These are phyloP conservation scores for Fusarium papillatum DNA, from an alignment of 2,329 filamentous ascomycete genomes.

Conservation along the genomic window DNA sequence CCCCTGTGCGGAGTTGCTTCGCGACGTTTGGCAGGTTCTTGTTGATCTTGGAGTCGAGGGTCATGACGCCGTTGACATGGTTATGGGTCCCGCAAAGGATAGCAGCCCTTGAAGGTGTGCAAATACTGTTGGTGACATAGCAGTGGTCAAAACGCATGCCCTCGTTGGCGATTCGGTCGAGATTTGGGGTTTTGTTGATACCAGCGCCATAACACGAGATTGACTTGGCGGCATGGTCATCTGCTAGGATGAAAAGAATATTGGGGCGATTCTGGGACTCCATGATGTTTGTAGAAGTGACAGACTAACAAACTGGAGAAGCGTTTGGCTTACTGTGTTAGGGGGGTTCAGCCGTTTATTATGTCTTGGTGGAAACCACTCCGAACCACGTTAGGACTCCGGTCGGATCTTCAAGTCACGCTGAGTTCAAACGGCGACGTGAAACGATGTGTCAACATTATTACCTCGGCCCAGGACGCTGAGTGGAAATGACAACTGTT, in stretches of 20 bases:
- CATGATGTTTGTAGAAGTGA: not conserved
- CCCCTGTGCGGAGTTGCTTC: conserved; percentile 60
- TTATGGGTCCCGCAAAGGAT: conserved; percentile 65
- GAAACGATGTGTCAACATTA: not conserved
- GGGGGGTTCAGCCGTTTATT: not conserved
- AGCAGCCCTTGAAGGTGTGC: conserved; percentile 63
- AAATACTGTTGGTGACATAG: conserved; percentile 67
- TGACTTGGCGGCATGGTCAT: conserved; percentile 65
- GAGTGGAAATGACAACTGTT: not conserved
- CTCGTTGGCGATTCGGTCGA: conserved; percentile 62
- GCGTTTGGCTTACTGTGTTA: not conserved
- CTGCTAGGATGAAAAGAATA: conserved; percentile 65
- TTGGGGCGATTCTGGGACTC: conserved; percentile 28
- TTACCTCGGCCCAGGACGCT: not conserved
- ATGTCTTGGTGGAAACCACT: not conserved
- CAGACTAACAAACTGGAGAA: not conserved
- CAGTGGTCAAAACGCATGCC: conserved; percentile 66
- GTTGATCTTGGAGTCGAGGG: conserved; percentile 60
- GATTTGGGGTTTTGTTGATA: conserved; percentile 64
- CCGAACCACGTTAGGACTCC: not conserved
- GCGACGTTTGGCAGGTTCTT: conserved; percentile 64
- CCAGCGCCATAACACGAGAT: conserved; percentile 62
- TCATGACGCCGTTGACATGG: conserved; percentile 65
- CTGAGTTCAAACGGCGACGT: not conserved
- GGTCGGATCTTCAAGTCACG: not conserved